Conservation (phyloP, 2,329 filamentous ascomycete species). For the Scolecobasidium constrictum region DNA sequence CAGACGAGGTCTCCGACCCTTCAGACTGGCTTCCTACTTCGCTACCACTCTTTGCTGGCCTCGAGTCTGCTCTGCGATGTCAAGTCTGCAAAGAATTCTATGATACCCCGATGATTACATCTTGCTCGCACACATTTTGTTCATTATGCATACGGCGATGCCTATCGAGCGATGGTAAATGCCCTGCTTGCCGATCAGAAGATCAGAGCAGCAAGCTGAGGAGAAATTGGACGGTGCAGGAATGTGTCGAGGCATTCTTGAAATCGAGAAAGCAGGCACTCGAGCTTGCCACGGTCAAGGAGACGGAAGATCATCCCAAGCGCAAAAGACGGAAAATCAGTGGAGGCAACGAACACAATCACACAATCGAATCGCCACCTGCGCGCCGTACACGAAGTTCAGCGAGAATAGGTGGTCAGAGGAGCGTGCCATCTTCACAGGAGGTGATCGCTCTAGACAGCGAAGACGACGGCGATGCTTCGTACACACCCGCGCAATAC, state of each 20-base stretch:
- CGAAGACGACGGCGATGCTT: slow-evolving; percentile 28
- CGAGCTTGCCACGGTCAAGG: slow-evolving; percentile 43
- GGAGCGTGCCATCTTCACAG: slow-evolving; percentile 16
- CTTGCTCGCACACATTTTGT: slow-evolving; percentile 93
- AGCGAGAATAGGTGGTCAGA: slow-evolving; percentile 22
- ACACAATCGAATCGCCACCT: background rate
- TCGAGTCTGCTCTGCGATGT: slow-evolving; percentile 83
- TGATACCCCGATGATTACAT: slow-evolving; percentile 86
- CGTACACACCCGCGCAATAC: slow-evolving; percentile 13
- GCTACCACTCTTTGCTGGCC: slow-evolving; percentile 51
- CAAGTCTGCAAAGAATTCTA: slow-evolving; percentile 99
- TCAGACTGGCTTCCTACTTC: slow-evolving; percentile 74
- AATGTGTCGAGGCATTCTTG: slow-evolving; percentile 71
- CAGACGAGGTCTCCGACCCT: slow-evolving; percentile 51
- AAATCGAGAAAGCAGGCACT: slow-evolving; percentile 53
- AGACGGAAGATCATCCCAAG: slow-evolving; percentile 20
- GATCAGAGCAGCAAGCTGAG: slow-evolving; percentile 80
- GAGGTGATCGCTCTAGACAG: slow-evolving; percentile 18
- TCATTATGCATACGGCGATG: slow-evolving; percentile 87
- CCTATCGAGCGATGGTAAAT: slow-evolving; percentile 72
- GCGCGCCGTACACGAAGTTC: slow-evolving; percentile 25
- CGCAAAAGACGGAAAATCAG: background rate
- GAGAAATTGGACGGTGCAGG: slow-evolving; percentile 75
- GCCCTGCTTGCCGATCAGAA: slow-evolving; percentile 66
- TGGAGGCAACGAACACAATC: background rate